phyloP scores from a whole-genome alignment of 2,329 filamentous ascomycete genomes.

The Hymenoscyphus fraxineus region DNA sequence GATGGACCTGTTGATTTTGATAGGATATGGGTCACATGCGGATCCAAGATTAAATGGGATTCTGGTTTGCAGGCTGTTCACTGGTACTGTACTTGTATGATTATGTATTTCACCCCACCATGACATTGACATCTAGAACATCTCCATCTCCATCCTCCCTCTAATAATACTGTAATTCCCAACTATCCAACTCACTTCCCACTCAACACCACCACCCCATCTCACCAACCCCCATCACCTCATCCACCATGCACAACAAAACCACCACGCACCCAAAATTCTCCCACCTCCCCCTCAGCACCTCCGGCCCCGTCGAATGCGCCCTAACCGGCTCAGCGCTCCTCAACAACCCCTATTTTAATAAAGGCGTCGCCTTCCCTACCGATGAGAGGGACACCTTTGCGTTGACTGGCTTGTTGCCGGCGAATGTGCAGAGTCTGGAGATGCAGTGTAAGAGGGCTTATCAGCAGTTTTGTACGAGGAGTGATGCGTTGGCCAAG shows the following conservation, averaged over 20 bases:
- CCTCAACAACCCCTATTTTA: conserved; percentile 65
- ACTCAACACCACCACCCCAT: not conserved
- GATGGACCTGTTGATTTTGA: too few species aligned
- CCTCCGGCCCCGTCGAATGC: conserved; percentile 47
- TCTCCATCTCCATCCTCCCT: too few species aligned
- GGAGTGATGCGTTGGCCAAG: conserved; percentile 66
- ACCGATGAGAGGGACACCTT: conserved; percentile 65
- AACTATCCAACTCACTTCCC: not conserved
- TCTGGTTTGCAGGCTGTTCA: too few species aligned
- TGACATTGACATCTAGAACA: too few species aligned
- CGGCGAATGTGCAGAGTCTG: conserved; percentile 67
- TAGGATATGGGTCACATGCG: too few species aligned
- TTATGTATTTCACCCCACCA: too few species aligned
- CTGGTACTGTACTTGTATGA: too few species aligned
- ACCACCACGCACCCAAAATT: conserved; percentile 28
- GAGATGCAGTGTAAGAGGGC: conserved; percentile 74
- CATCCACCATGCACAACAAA: conserved; percentile 15
- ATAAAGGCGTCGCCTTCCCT: conserved; percentile 80
- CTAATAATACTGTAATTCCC: too few species aligned
- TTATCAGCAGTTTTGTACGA: conserved; percentile 71
- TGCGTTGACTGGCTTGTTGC: conserved; percentile 68
- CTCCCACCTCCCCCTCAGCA: conserved; percentile 45
- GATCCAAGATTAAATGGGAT: too few species aligned
- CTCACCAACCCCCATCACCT: not conserved
- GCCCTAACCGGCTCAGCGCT: conserved; percentile 50